Percentiles rank a stretch among this genome's conserved stretches.
These are phyloP conservation scores for Lyophyllum decastes DNA, from an alignment of 768 basidiomycete genomes.

Conservation along the genomic window DNA sequence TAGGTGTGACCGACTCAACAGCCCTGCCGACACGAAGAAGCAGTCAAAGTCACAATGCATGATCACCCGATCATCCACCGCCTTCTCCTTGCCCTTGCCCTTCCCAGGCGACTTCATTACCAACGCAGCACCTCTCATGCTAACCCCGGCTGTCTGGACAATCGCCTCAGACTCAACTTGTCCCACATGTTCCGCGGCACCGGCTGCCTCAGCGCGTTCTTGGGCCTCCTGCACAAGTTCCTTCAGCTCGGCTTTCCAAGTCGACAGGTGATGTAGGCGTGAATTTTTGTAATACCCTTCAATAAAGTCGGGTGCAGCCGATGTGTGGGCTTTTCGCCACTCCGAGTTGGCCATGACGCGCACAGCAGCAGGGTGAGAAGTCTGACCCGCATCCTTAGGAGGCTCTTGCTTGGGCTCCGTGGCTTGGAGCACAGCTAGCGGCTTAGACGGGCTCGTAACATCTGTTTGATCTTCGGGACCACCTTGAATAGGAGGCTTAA, in stretches of 20 bases:
- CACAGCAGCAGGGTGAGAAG: conserved; percentile 71
- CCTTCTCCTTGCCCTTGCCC: conserved; percentile 61
- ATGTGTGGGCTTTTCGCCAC: conserved; percentile 89
- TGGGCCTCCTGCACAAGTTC: conserved; percentile 80
- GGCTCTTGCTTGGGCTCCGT: conserved; percentile 19
- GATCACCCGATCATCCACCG: conserved; percentile 62
- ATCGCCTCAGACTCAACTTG: conserved; percentile 30
- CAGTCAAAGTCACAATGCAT: conserved; percentile 97
- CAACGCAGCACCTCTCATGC: conserved; percentile 56
- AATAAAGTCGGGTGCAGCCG: conserved; percentile 83
- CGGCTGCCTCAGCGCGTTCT: conserved; percentile 55
- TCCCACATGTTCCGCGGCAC: conserved; percentile 25
- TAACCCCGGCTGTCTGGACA: conserved; percentile 30
- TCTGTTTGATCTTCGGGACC: neutral
- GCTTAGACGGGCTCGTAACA: neutral
- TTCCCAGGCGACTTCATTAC: conserved; percentile 50
- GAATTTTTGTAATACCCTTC: conserved; percentile 84
- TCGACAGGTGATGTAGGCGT: conserved; percentile 88
- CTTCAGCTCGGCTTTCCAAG: conserved; percentile 91
- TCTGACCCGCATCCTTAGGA: conserved; percentile 67
- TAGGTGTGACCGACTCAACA: conserved; percentile 77
- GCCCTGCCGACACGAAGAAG: conserved; percentile 94
- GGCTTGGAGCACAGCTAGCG: neutral
- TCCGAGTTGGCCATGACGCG: conserved; percentile 80
- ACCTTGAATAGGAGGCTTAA: neutral